These are phyloP conservation scores for Gossypium gossypioides DNA, from an alignment of 441 rosid species.

Conservation along the genomic window DNA sequence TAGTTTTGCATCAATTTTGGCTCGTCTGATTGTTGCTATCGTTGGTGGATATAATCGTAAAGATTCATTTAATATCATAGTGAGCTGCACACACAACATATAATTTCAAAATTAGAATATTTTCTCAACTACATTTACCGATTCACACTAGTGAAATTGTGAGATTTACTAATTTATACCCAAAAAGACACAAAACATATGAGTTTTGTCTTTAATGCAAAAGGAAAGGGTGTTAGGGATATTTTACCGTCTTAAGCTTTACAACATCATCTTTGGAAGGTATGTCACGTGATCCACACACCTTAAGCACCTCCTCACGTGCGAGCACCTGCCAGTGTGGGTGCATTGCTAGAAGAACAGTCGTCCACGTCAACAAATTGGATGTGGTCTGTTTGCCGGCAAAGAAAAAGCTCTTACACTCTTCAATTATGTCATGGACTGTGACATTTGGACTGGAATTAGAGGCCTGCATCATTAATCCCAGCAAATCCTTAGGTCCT, in stretches of 20 bases:
- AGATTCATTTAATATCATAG: conserved; percentile 73
- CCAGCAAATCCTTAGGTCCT: conserved; percentile 61
- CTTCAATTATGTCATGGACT: conserved; percentile 75
- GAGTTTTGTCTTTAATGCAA: conserved; percentile 10
- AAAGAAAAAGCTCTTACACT: conserved; percentile 91
- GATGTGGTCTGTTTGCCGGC: conserved; percentile 98
- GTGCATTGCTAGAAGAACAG: conserved; percentile 89
- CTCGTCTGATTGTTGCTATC: conserved; percentile 77
- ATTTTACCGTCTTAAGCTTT: conserved; percentile 86
- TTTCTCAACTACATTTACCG: too few species aligned
- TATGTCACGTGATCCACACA: conserved; percentile 86
- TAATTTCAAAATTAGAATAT: conserved; percentile 1
- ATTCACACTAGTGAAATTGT: too few species aligned
- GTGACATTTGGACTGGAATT: conserved; percentile 27
- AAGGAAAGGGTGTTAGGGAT: background rate
- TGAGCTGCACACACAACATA: conserved; percentile 43
- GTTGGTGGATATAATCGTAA: conserved; percentile 77
- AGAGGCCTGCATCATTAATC: conserved; percentile 73
- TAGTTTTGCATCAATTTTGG: conserved; percentile 53
- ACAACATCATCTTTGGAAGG: conserved; percentile 79
- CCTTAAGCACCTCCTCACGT: conserved; percentile 90
- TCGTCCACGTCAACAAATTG: conserved; percentile 96
- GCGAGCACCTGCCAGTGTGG: conserved; percentile 93
- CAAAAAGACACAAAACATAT: conserved; percentile 24
- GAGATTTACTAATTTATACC: background rate